Evolutionary conservation across 2,329 filamentous ascomycete genomes (phyloP).

Genomic region (Ascochyta viciae-villosae): DNA sequence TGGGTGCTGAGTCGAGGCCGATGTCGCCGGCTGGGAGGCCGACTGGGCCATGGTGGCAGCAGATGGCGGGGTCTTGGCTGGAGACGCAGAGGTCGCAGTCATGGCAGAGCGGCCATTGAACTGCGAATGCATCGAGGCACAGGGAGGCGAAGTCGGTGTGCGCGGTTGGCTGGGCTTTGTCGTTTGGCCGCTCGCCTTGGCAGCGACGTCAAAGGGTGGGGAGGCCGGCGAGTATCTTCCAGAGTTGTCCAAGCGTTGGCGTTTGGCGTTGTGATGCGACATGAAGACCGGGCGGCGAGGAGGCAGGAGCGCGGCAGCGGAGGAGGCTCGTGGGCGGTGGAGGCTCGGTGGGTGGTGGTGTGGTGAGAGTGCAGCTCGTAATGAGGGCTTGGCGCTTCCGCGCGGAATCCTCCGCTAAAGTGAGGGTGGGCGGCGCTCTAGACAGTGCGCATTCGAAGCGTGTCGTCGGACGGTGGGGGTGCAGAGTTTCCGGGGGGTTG

Average conservation of each 20-base stretch:
- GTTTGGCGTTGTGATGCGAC: constrained; percentile 49
- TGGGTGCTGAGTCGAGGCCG: constrained; percentile 39
- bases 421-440: constrained; percentile 33
- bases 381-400: constrained; percentile 37
- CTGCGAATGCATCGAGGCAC: constrained; percentile 56
- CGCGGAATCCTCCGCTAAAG: constrained; percentile 42
- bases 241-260: constrained; percentile 48
- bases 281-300: constrained; percentile 32
- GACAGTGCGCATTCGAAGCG: constrained; percentile 40
- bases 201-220: constrained; percentile 51
- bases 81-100: constrained; percentile 35
- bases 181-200: constrained; percentile 46
- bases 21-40: constrained; percentile 42
- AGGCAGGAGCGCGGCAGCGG: constrained; percentile 16
- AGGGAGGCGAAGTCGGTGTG: constrained; percentile 57
- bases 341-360: constrained; percentile 27
- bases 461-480: constrained; percentile 15
- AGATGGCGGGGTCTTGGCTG: constrained; percentile 52
- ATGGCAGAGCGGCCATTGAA: constrained; percentile 45
- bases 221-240: constrained; percentile 56
- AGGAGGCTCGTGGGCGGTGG: constrained; percentile 18
- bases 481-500: constrained; percentile 5
- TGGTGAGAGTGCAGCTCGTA: constrained; percentile 30
- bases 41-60: constrained; percentile 50
- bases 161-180: constrained; percentile 55